A percentile compares a stretch with the other conserved stretches of the same genome.
Conservation (phyloP, 345 rosid genomes). For the Linum usitatissimum region DNA sequence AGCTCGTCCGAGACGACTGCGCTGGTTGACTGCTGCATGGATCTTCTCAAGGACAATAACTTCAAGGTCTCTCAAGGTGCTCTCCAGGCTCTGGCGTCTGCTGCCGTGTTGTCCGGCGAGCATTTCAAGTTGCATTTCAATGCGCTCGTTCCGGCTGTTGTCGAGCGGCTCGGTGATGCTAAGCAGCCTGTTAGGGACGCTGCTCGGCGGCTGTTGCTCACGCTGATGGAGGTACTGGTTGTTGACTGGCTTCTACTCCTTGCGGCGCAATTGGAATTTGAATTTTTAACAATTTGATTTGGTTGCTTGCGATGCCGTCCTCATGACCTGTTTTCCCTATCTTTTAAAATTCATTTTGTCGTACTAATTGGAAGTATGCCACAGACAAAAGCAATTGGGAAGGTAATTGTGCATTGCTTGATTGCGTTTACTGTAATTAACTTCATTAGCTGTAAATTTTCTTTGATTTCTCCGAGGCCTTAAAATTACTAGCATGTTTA, state of each 20-base stretch:
- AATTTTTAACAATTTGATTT: not conserved
- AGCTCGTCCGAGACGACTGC: conserved; percentile 63
- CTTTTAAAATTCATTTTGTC: not conserved
- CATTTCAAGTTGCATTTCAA: conserved; percentile 89
- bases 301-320: not conserved
- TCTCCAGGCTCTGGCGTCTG: conserved; percentile 90
- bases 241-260: not conserved
- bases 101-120: conserved; percentile 92
- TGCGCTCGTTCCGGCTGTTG: conserved; percentile 86
- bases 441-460: not conserved
- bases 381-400: not conserved
- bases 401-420: not conserved
- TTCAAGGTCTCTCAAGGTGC: conserved; percentile 91
- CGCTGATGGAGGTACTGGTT: conserved; percentile 86
- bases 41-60: conserved; percentile 93
- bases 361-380: not conserved
- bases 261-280: too few relatives aligned
- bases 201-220: conserved; percentile 78
- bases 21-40: conserved; percentile 86
- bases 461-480: not conserved
- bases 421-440: not conserved
- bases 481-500: too few relatives aligned
- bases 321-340: not conserved
- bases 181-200: conserved; percentile 97
- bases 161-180: conserved; percentile 78